Evolutionary conservation across 2,329 filamentous ascomycete genomes (phyloP), one percentile per base, ranked within the genome.

Genomic region (Harringtonia lauricola): DNA sequence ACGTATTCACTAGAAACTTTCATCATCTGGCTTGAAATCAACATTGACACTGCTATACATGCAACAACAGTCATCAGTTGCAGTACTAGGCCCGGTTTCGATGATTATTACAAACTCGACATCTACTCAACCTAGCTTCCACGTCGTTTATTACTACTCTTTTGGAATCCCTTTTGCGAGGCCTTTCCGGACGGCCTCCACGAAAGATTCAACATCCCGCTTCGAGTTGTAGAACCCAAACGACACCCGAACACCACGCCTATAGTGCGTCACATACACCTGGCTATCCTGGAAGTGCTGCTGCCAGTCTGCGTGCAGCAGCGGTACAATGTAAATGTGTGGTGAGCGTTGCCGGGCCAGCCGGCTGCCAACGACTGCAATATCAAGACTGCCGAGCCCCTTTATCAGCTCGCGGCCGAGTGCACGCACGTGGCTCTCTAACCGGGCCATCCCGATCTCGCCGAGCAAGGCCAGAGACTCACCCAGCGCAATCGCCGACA

Each of bases 181-280:
- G n/a, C 38, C 38, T 4, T 12, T 3, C 19, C 22, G 2, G 5
- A 40, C 38, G 3, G 22, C 9, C 4, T 17, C 19, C 12, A 29
- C 28, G n/a, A 41, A 24, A 3, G 18, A 14, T 8, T 33, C 30
- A 7, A 41, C 39, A 13, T 41, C 39, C 2, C 15, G 28, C 19
- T 33, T 3, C 4, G 28, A 18, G 19, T 41, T 41, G 30, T 41
- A 41, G 30, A 41, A 41, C 4, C 29, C 39, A 41, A 41, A 41
- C 17, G 39, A 41, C 13, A 41, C 30, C 3, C 39, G 17, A 13
- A 41, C 9, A 12, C 39, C 39, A 12, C 24, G 39, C 3, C 39
- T 28, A 18, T 41, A 33, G 28, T 31, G 39, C 7, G 39, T 22
- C 2, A 41, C 39, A 14, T 33, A 24, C 17, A 34, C 39, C 3